phyloP scores from a whole-genome alignment of 164 flowering plant genomes.

The Houttuynia cordata region DNA sequence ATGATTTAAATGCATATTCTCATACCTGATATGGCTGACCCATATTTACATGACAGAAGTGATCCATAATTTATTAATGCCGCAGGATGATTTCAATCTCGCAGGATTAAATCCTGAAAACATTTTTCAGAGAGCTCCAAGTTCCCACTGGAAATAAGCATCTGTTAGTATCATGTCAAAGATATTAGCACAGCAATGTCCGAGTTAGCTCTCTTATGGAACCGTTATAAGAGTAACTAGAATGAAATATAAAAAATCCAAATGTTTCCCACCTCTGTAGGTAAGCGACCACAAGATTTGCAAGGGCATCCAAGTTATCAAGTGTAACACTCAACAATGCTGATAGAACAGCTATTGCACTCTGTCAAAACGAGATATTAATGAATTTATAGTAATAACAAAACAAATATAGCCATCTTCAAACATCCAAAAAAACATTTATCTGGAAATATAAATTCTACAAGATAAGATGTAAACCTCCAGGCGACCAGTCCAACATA shows the following conservation, averaged over 20 bases:
- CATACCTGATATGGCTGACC: constrained; percentile 72
- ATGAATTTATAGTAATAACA: not conserved
- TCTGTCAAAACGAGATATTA: constrained; percentile 25
- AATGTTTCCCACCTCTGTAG: constrained; percentile 50
- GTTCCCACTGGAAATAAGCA: constrained; percentile 49
- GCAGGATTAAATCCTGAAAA: constrained; percentile 65
- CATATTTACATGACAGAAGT: constrained; percentile 60
- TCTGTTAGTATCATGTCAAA: constrained; percentile 1
- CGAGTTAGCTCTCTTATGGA: not conserved
- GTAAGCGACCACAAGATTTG: constrained; percentile 81
- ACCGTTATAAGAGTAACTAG: not conserved
- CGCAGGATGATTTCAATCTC: constrained; percentile 89
- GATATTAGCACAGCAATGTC: not conserved
- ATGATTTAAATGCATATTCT: constrained; percentile 1
- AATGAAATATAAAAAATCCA: not conserved
- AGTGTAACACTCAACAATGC: constrained; percentile 50
- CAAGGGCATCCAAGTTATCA: constrained; percentile 75
- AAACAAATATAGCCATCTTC: not conserved
- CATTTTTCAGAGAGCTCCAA: constrained; percentile 67
- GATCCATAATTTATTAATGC: constrained; percentile 79
- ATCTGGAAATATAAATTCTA: not conserved
- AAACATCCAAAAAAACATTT: not conserved
- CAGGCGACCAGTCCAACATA: constrained; percentile 59
- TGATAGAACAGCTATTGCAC: constrained; percentile 70
- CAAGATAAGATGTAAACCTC: constrained; percentile 34